Evolutionary conservation across 139 green algal genomes (phyloP).

Genomic region (Chlamydomonas urium): DNA sequence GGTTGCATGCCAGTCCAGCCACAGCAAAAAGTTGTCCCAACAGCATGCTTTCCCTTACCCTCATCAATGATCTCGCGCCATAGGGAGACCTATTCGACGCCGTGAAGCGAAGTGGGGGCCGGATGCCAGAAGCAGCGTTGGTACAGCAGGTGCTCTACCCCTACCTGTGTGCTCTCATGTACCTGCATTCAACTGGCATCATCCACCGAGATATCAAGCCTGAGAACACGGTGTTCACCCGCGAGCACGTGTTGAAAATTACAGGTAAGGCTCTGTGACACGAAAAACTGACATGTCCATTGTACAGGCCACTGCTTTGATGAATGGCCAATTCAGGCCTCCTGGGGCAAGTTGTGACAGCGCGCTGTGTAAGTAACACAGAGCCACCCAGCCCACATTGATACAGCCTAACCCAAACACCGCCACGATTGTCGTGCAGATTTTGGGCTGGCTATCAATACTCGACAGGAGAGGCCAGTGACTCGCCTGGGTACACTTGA

Average conservation of each 20-base stretch:
- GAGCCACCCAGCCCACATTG: no score
- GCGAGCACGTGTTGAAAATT: slow-evolving; percentile 24
- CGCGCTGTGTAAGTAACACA: no score
- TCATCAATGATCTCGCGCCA: no score
- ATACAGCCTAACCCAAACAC: no score
- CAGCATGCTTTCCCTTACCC: no score
- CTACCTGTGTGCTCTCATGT: slow-evolving; percentile 49
- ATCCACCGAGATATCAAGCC: slow-evolving; percentile 73
- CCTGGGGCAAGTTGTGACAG: no score
- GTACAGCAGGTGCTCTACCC: slow-evolving; percentile 38
- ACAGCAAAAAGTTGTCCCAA: no score
- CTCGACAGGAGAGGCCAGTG: slow-evolving; percentile 44
- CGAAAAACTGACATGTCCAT: no score
- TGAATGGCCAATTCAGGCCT: no score
- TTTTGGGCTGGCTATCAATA: slow-evolving; percentile 61
- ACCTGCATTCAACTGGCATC: slow-evolving; percentile 51
- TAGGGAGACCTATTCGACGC: slow-evolving; percentile 16
- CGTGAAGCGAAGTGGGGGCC: slow-evolving; percentile 9
- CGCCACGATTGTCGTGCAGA: no score
- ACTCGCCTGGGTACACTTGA: slow-evolving; percentile 53
- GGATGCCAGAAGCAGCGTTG: not conserved
- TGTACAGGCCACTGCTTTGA: no score
- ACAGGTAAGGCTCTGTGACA: slow-evolving; percentile 26
- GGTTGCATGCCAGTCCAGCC: no score
- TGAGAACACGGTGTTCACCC: slow-evolving; percentile 68